phyloP scores from a whole-genome alignment of 805 yeast genomes.

The Wickerhamomyces xylosicus region DNA sequence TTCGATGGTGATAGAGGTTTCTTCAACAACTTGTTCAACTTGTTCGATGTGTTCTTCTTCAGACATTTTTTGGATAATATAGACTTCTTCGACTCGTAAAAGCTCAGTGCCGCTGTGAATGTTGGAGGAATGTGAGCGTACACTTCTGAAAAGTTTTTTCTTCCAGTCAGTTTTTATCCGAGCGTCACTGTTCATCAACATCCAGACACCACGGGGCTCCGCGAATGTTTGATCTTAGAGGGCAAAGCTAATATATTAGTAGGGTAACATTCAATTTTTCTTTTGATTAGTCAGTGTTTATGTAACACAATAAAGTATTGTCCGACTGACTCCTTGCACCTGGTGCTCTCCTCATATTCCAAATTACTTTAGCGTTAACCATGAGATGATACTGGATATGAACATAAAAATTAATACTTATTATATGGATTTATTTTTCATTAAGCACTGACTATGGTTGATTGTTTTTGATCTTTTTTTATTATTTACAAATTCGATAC shows the following conservation, averaged over 20 bases:
- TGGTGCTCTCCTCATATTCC: conserved; percentile 53
- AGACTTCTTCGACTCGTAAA: conserved; percentile 67
- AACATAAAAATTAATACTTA: background rate
- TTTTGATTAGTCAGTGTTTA: no score
- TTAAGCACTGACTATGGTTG: background rate
- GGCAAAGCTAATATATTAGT: no score
- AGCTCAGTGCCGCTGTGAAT: conserved; percentile 43
- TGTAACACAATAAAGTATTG: no score
- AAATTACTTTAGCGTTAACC: conserved; percentile 50
- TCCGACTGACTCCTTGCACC: no score
- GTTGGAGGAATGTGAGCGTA: background rate
- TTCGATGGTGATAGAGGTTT: conserved; percentile 90
- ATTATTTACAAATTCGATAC: no score
- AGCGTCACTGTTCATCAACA: background rate
- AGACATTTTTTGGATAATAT: conserved; percentile 46
- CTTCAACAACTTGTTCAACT: conserved; percentile 80
- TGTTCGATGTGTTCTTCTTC: conserved; percentile 86
- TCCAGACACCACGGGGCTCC: background rate
- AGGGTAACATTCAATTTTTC: no score
- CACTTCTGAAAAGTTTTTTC: background rate
- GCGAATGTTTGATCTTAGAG: no score
- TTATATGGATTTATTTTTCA: background rate
- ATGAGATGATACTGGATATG: conserved; percentile 44
- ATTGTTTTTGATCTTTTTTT: no score
- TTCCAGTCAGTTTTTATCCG: background rate